Base-by-base conservation (phyloP, 2,329 filamentous ascomycete species). In the Plectosphaerella sp. region DNA sequence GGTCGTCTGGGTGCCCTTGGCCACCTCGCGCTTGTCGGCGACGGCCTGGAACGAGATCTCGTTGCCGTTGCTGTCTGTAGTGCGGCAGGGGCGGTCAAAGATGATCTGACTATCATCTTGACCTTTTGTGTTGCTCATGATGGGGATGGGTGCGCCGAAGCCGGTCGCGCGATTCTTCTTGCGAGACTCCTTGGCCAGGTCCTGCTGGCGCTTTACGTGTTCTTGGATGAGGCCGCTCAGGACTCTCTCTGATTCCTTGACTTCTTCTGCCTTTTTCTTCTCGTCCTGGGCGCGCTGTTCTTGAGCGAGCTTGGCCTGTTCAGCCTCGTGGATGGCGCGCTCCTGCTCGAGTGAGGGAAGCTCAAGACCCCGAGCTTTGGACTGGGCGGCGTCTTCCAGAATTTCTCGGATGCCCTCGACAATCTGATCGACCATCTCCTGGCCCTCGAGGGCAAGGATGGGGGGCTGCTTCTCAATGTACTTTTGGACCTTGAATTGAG, bases 281-380 rank as follows among this genome's bases (percentile, higher is more conserved):
- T 79, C 75, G 48, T 82, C 75, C 47, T 75, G 74, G 57, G 77
- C 73, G 54, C 74, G 76, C 55, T 82, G 75, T 63, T 77, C 79
- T 67, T 73, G 72, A 59, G 79, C 87, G 49, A 82, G 70, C 61
- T 78, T 77, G 45, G 83, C 83, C 25, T 89, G 75, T 22, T 82
- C 83, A 20, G 87, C 87, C 70, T 95, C 89, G 56, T 96, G 90
- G 14, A 84, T 84, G 25, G 88, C 91, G 39, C 92, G 83, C 68
- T 97, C 92, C 61, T 95, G 91, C 62, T 96, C 91, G 7, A 97
- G 76, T 33, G 91, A 96, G 1, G 91, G 91, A 15, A 96, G 73
- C 55, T 91, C 82, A 51, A 85, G 82, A 33, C 90, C 88, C 51
- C 86, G 82, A 47, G 88, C 86, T 59, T 88, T 88, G 25, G 86